phyloP scores from a whole-genome alignment of 148 eudicot species.

The Dysphania ambrosioides region DNA sequence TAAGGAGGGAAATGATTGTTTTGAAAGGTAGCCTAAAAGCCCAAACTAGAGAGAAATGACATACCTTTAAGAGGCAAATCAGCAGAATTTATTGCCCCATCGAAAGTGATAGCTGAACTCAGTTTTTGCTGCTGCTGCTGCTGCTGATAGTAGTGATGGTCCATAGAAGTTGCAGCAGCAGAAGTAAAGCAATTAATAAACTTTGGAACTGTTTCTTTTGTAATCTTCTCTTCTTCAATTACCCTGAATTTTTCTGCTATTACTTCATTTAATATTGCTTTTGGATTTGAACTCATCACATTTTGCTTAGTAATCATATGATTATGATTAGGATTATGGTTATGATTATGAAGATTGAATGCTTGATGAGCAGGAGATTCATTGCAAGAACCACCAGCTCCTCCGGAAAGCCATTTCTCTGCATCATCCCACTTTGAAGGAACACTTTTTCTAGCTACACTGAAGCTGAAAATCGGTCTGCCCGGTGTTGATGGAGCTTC shows the following conservation, averaged over 20 bases:
- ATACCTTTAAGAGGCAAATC: conserved; percentile 75
- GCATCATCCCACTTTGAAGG: conserved; percentile 98
- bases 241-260: conserved; percentile 58
- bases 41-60: conserved; percentile 12
- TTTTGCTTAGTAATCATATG: conserved; percentile 27
- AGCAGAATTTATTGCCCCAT: conserved; percentile 39
- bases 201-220: conserved; percentile 18
- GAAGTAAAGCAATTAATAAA: conserved; percentile 3
- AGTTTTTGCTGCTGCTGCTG: neutral
- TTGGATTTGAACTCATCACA: conserved; percentile 22
- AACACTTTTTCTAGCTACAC: conserved; percentile 51
- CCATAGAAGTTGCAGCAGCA: conserved; percentile 29
- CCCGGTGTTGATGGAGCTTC: conserved; percentile 75
- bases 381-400: conserved; percentile 33
- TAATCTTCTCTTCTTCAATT: conserved; percentile 30
- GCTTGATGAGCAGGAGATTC: conserved; percentile 57
- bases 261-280: conserved; percentile 32
- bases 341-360: neutral
- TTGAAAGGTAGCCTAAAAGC: conserved; percentile 27
- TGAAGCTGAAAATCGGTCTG: conserved; percentile 73
- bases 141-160: conserved; percentile 13
- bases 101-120: conserved; percentile 30
- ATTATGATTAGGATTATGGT: no score
- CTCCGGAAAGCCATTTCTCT: conserved; percentile 61
- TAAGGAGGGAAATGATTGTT: conserved; percentile 2